Evolutionary conservation across 345 rosid species (phyloP).

Genomic region (Boechera divaricarpa): DNA sequence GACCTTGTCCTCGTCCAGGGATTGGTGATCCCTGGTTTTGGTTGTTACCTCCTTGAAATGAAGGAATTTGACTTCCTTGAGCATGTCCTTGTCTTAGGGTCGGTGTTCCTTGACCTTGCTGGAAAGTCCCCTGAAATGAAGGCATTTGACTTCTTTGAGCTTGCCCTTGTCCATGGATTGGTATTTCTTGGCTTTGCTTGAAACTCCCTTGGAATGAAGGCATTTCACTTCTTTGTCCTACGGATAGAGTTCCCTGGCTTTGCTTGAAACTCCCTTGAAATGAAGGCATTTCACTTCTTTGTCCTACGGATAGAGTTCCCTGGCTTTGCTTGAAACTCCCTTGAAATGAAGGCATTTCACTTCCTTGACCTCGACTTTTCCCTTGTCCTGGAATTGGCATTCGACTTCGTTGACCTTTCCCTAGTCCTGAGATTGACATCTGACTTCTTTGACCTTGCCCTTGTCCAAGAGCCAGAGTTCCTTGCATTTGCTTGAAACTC

Average conservation of each 20-base stretch:
- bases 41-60: conserved; percentile 4
- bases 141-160: conserved; percentile 1
- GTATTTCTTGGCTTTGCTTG: background rate
- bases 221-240: background rate
- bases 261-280: background rate
- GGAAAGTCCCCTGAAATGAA: background rate
- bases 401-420: conserved; percentile 29
- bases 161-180: background rate
- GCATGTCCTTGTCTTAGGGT: background rate
- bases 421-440: conserved; percentile 19
- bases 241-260: background rate
- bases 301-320: background rate
- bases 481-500: conserved; percentile 29
- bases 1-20: conserved; percentile 37
- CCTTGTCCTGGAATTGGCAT: conserved; percentile 1
- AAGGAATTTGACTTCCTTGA: conserved; percentile 15
- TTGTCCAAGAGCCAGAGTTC: conserved; percentile 44
- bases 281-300: background rate
- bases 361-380: conserved; percentile 26
- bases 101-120: background rate
- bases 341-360: conserved; percentile 16
- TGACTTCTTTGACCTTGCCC: conserved; percentile 34
- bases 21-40: conserved; percentile 13
- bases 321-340: conserved; percentile 1
- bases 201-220: background rate